A percentile compares a stretch with the other conserved stretches of the same genome.
These are phyloP conservation scores for Fibroporia radiculosa DNA, from an alignment of 768 basidiomycete species.

Conservation along the genomic window DNA sequence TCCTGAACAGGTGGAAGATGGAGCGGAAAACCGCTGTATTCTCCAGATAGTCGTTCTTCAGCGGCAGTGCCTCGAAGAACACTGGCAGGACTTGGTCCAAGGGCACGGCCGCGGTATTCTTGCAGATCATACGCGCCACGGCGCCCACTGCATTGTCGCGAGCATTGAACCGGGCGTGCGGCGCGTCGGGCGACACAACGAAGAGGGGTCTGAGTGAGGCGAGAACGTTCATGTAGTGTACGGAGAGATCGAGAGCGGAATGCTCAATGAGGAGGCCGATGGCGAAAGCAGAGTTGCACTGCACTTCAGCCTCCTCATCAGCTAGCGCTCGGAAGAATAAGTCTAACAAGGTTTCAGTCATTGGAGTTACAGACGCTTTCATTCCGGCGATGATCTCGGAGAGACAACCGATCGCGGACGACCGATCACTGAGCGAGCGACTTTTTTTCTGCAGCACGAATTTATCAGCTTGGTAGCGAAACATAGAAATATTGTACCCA, in stretches of 20 bases:
- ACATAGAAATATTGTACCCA: slow-evolving; percentile 30
- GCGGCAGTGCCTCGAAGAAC: slow-evolving; percentile 73
- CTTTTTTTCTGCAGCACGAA: slow-evolving; percentile 56
- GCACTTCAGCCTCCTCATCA: slow-evolving; percentile 87
- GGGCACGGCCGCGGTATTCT: slow-evolving; percentile 72
- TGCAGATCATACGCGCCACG: slow-evolving; percentile 78
- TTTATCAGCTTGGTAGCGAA: not conserved
- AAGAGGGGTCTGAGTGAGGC: slow-evolving; percentile 78
- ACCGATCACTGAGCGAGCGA: slow-evolving; percentile 85
- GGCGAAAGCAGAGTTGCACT: slow-evolving; percentile 95
- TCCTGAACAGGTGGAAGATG: slow-evolving; percentile 81
- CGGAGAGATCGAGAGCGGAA: slow-evolving; percentile 70
- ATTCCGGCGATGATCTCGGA: slow-evolving; percentile 95
- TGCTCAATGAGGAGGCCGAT: slow-evolving; percentile 87
- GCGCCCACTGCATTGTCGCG: slow-evolving; percentile 97
- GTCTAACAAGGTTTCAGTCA: slow-evolving; percentile 73
- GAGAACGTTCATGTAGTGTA: slow-evolving; percentile 76
- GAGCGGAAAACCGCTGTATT: slow-evolving; percentile 85
- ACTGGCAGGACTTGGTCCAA: slow-evolving; percentile 87
- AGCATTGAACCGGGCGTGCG: slow-evolving; percentile 69
- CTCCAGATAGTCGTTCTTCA: slow-evolving; percentile 85
- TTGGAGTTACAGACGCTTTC: slow-evolving; percentile 78
- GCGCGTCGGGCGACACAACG: slow-evolving; percentile 49
- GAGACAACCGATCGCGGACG: slow-evolving; percentile 86
- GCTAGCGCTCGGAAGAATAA: slow-evolving; percentile 78